A percentile compares a stretch with the other conserved stretches of the same genome.
phyloP scores from a whole-genome alignment of 2,329 filamentous ascomycete species.

The Talaromyces sp. region DNA sequence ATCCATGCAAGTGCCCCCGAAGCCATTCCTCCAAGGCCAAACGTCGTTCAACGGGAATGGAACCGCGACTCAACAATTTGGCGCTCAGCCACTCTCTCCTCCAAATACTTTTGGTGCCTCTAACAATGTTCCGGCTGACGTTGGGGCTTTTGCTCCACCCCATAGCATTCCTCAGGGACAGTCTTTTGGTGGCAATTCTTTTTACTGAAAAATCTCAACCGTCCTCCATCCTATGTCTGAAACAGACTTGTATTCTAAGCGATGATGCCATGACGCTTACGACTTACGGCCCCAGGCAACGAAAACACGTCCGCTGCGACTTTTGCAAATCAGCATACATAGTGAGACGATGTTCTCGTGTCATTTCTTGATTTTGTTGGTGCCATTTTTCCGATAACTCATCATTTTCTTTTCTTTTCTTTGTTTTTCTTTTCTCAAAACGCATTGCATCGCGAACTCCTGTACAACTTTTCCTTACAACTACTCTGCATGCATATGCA shows the following conservation, averaged over 20 bases:
- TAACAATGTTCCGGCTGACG: constrained; percentile 23
- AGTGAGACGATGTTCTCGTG: constrained; percentile 1
- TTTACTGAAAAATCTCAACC: constrained; percentile 21
- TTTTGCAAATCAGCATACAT: constrained; percentile 10
- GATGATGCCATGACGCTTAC: constrained; percentile 33
- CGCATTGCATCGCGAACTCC: constrained; percentile 7
- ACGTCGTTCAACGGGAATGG: constrained; percentile 18
- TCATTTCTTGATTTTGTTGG: constrained; percentile 8
- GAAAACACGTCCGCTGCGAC: constrained; percentile 7
- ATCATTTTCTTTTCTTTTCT: constrained; percentile 4
- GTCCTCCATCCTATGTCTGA: constrained; percentile 9
- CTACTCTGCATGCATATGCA: constrained; percentile 11
- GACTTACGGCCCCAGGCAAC: constrained; percentile 15
- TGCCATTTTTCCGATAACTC: constrained; percentile 1
- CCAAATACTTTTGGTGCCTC: constrained; percentile 16
- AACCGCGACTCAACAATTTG: constrained; percentile 20
- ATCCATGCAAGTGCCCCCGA: constrained; percentile 22
- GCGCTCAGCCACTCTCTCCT: constrained; percentile 6
- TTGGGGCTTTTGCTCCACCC: constrained; percentile 25
- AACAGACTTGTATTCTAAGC: constrained; percentile 32
- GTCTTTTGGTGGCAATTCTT: constrained; percentile 21
- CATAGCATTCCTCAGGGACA: constrained; percentile 23
- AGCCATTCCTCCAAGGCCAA: constrained; percentile 25
- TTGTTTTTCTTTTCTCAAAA: constrained; percentile 7
- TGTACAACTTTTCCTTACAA: constrained; percentile 16